Percentiles rank a stretch among this genome's conserved stretches.
Evolutionary conservation across 306 rosid species (phyloP).

Genomic region (Spatholobus suberectus): DNA sequence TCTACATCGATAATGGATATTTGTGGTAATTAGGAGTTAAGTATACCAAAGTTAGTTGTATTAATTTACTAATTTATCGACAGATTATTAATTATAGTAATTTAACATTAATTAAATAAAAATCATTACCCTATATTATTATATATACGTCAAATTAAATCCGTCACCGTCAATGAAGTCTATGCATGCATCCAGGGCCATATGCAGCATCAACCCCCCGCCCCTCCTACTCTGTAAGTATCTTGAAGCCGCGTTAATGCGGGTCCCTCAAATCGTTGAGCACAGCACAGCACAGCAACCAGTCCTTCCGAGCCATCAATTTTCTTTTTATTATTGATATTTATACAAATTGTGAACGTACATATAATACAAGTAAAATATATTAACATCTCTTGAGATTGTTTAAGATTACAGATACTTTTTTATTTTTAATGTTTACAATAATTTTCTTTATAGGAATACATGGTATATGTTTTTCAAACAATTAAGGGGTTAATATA

Average conservation of each 20-base stretch:
- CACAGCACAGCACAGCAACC: conserved; percentile 33
- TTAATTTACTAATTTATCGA: background rate
- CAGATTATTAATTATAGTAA: background rate
- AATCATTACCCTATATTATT: too few relatives aligned
- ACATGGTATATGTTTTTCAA: too few relatives aligned
- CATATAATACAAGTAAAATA: too few relatives aligned
- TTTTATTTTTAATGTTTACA: too few relatives aligned
- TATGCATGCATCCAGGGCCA: background rate
- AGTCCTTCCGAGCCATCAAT: background rate
- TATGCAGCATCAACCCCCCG: background rate
- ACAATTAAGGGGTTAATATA: too few relatives aligned
- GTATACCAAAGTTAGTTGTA: background rate
- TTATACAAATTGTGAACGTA: background rate
- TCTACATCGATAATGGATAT: too few relatives aligned
- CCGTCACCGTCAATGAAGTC: background rate
- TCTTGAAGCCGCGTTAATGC: conserved; percentile 40
- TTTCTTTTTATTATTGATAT: background rate
- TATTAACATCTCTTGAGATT: too few relatives aligned
- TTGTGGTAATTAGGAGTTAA: too few relatives aligned
- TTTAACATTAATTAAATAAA: background rate
- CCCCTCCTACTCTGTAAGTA: background rate
- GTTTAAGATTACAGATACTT: too few relatives aligned
- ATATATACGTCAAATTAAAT: background rate
- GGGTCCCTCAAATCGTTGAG: conserved; percentile 40
- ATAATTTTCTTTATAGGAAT: too few relatives aligned